Base-by-base conservation (phyloP, 164 flowering plant species). In the Nymphaea colorata region DNA sequence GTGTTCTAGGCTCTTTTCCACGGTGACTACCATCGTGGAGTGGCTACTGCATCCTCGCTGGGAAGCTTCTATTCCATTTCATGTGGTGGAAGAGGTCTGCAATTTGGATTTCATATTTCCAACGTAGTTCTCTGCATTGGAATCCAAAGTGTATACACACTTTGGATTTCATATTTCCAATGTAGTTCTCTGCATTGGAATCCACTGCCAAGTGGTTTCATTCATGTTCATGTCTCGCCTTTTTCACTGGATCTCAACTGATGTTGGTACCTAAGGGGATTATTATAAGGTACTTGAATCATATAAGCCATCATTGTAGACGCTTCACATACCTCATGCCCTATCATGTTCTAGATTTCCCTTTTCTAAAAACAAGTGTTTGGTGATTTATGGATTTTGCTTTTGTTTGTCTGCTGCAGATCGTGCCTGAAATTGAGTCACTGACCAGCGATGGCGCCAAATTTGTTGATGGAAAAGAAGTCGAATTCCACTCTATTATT, bases 401-500 rank as follows among this genome's bases (percentile, higher is more conserved):
- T 8, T n/a, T 5, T 25, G 36, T 61, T 25, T 61, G 63, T 61
- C 63, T 7, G 14, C 4, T 3, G 2, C 59, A 68, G 70, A 68
- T 71, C 3, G 84, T 86, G 14, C 82, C 89, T 3, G 91, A 81
- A 70, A 76, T 87, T 72, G 77, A 84, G 75, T 78, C 67, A 69
- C 80, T 88, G 73, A 67, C 77, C 0, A n/a, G 68, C 7, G 64
- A 63, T 10, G 69, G 73, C 16, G 95, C 82, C 6, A 87, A 83
- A 76, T 81, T 89, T 18, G 79, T 73, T 3, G 76, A 84, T 45
- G 95, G 95, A 3, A 68, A 79, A 68, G 72, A 42, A 2, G 68
- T 85, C 2, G 83, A 85, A 3, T 70, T 89, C 15, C 88, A 89
- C 62, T 68, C 91, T 0, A 80, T 89, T 15, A 71, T 89, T 69